These are phyloP conservation scores for Spinacia oleracea DNA, from an alignment of 179 eudicot genomes.

Conservation along the genomic window DNA sequence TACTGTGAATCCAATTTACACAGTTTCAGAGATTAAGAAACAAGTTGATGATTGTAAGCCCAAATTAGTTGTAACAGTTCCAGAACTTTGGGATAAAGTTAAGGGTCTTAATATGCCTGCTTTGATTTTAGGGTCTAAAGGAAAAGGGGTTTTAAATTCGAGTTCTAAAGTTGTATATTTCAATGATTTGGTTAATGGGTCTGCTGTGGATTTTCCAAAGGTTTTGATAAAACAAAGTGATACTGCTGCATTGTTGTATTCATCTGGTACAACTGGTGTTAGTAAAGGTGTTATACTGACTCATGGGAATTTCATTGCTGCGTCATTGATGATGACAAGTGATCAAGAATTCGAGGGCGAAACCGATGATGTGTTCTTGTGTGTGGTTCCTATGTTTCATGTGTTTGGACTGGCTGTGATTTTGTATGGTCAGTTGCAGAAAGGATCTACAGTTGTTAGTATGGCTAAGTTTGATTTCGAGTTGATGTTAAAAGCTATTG, in stretches of 20 bases:
- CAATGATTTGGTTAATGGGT: constrained; percentile 38
- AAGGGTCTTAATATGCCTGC: constrained; percentile 44
- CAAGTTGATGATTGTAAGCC: constrained; percentile 66
- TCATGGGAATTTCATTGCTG: constrained; percentile 59
- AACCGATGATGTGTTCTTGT: constrained; percentile 41
- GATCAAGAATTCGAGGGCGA: constrained; percentile 53
- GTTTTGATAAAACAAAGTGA: constrained; percentile 41
- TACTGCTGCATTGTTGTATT: constrained; percentile 61
- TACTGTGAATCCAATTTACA: constrained; percentile 65
- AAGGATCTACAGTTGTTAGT: constrained; percentile 50
- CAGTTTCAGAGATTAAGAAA: constrained; percentile 52
- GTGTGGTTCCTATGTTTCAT: constrained; percentile 73
- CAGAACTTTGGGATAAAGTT: constrained; percentile 45
- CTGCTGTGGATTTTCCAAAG: constrained; percentile 27
- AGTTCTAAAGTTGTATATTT: constrained; percentile 29
- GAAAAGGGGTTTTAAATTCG: neutral
- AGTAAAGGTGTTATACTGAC: constrained; percentile 66
- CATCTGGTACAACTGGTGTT: constrained; percentile 75
- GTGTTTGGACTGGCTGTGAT: constrained; percentile 55
- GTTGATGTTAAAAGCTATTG: constrained; percentile 40
- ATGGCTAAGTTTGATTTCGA: constrained; percentile 60
- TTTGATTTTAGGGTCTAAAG: constrained; percentile 34
- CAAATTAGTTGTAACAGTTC: constrained; percentile 48
- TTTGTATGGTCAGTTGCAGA: constrained; percentile 46
- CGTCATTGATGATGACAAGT: constrained; percentile 43